Percentiles rank a stretch among this genome's conserved stretches.
These are phyloP conservation scores for Brassica rapa DNA, from an alignment of 345 rosid species.

Conservation along the genomic window DNA sequence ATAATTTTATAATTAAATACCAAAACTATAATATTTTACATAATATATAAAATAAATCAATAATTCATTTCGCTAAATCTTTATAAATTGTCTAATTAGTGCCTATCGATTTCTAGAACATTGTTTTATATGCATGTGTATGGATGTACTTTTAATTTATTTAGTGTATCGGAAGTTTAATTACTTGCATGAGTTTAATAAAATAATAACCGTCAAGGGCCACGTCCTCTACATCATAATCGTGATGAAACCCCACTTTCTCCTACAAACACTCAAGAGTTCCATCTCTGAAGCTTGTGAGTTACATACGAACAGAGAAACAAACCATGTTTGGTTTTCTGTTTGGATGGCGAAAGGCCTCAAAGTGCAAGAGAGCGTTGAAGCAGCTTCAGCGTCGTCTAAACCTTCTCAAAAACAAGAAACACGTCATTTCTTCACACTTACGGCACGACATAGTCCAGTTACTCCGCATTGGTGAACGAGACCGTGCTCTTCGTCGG, in stretches of 20 bases:
- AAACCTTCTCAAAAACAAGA: slow-evolving; percentile 64
- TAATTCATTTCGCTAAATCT: too few relatives aligned
- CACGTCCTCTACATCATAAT: slow-evolving; percentile 18
- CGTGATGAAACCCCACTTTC: slow-evolving; percentile 16
- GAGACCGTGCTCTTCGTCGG: slow-evolving; percentile 52
- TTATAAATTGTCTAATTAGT: too few relatives aligned
- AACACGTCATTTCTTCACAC: slow-evolving; percentile 54
- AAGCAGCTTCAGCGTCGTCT: slow-evolving; percentile 60
- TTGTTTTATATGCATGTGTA: neutral
- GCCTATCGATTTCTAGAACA: too few relatives aligned
- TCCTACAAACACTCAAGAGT: slow-evolving; percentile 30
- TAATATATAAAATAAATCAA: too few relatives aligned
- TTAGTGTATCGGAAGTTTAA: neutral
- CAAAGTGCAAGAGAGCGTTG: slow-evolving; percentile 66
- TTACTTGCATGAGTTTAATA: neutral
- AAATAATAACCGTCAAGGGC: slow-evolving; percentile 12
- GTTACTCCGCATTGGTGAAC: slow-evolving; percentile 60
- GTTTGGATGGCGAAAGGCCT: slow-evolving; percentile 82
- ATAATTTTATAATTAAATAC: too few relatives aligned
- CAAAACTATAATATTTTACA: too few relatives aligned
- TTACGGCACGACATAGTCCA: slow-evolving; percentile 63
- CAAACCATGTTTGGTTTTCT: slow-evolving; percentile 58
- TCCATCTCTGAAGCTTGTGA: neutral
- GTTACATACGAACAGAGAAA: neutral
- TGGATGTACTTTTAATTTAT: neutral